phyloP scores from a whole-genome alignment of 2,329 filamentous ascomycete species.

The Colletotrichum sp. region DNA sequence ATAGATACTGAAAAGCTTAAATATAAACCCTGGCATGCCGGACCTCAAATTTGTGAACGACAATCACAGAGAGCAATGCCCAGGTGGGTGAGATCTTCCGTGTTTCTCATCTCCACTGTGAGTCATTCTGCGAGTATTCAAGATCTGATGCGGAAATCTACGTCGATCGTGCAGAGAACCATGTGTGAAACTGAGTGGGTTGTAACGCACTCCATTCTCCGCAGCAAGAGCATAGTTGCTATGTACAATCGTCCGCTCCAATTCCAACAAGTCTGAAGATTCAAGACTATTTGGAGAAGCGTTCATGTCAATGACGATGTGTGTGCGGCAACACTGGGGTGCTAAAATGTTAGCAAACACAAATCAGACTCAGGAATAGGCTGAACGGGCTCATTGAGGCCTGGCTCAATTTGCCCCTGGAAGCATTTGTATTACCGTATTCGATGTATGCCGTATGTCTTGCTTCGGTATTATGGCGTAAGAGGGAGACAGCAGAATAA shows the following conservation, averaged over 20 bases:
- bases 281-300: not conserved
- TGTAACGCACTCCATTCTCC: not conserved
- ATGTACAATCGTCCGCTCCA: not conserved
- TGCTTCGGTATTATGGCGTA: not conserved
- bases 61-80: too few relatives aligned
- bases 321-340: not conserved
- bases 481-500: not conserved
- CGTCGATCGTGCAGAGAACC: not conserved
- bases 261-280: not conserved
- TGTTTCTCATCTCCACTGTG: rapidly evolving
- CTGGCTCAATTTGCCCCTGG: not conserved
- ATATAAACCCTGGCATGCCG: not conserved
- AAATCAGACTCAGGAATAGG: not conserved
- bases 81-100: too few relatives aligned
- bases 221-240: not conserved
- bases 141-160: rapidly evolving
- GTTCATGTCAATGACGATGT: rapidly evolving
- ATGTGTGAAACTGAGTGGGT: too few relatives aligned
- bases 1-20: not conserved
- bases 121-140: not conserved
- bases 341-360: not conserved
- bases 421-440: rapidly evolving
- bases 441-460: not conserved
- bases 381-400: not conserved
- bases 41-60: too few relatives aligned